Conservation (phyloP, 2,329 filamentous ascomycete species). For the Elsinoe fawcettii region DNA sequence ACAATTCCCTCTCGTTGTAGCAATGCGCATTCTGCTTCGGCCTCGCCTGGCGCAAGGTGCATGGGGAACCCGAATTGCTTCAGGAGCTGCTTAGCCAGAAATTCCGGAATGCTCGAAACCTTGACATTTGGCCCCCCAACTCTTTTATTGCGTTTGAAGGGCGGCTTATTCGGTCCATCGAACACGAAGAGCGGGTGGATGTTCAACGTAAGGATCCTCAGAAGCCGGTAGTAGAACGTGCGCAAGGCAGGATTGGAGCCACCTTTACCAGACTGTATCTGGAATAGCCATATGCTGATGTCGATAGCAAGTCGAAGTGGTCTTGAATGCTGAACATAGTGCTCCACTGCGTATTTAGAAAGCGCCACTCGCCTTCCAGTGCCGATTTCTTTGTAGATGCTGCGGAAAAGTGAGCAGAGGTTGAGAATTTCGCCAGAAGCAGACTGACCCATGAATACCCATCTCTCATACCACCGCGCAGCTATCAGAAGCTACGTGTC, state of each 20-base stretch:
- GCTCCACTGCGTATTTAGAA: constrained; percentile 70
- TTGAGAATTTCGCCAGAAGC: not conserved
- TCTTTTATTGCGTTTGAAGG: constrained; percentile 79
- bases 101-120: constrained; percentile 59
- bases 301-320: constrained; percentile 86
- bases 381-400: constrained; percentile 86
- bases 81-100: constrained; percentile 75
- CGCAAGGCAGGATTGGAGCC: constrained; percentile 84
- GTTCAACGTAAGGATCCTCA: constrained; percentile 66
- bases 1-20: constrained; percentile 75
- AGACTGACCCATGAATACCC: constrained; percentile 25
- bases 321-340: constrained; percentile 60
- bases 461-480: constrained; percentile 17
- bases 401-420: constrained; percentile 35
- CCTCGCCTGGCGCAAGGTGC: constrained; percentile 87
- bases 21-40: constrained; percentile 89
- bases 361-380: constrained; percentile 71
- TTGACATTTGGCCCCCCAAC: constrained; percentile 50
- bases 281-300: constrained; percentile 95
- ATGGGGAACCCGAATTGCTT: constrained; percentile 75
- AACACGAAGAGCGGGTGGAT: constrained; percentile 87
- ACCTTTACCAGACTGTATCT: constrained; percentile 74
- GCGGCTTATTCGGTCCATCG: constrained; percentile 76
- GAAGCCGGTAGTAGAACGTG: constrained; percentile 84
- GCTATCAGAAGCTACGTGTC: not conserved